Evolutionary conservation across 2,329 filamentous ascomycete species (phyloP).

Genomic region (Trichoderma atrobrunneum): DNA sequence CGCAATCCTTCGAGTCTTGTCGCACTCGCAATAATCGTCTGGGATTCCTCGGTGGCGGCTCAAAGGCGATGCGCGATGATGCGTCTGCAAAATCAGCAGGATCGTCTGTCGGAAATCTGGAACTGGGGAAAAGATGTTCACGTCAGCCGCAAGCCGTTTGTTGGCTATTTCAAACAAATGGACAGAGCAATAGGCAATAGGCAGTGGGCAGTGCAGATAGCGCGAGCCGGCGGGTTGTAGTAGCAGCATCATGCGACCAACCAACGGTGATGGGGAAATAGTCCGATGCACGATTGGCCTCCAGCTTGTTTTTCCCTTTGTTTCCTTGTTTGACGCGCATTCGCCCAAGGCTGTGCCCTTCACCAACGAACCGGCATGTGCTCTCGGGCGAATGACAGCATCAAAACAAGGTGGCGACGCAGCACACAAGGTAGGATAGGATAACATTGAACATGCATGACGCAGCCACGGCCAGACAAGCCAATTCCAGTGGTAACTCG

Average conservation of each 20-base stretch:
- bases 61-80: conserved; percentile 28
- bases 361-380: conserved; percentile 6
- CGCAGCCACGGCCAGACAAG: neutral
- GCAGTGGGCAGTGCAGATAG: conserved; percentile 18
- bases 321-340: conserved; percentile 13
- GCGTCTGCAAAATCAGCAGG: neutral
- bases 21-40: conserved; percentile 27
- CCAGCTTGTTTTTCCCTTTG: neutral
- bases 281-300: neutral
- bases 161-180: conserved; percentile 9
- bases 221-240: neutral
- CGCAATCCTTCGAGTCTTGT: conserved; percentile 29
- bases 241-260: conserved; percentile 8
- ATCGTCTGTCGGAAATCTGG: conserved; percentile 1
- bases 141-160: conserved; percentile 16
- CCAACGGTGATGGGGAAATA: neutral
- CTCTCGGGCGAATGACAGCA: neutral
- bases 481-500: neutral
- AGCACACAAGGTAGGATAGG: neutral
- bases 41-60: conserved; percentile 38
- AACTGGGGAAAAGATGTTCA: neutral
- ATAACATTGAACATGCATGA: neutral
- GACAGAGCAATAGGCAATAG: neutral
- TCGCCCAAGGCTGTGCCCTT: conserved; percentile 16
- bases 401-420: neutral